Evolutionary conservation across 1,284 basidiomycete species (phyloP), one percentile per base, ranked within the genome.

Genomic region (Ganoderma lucidum): DNA sequence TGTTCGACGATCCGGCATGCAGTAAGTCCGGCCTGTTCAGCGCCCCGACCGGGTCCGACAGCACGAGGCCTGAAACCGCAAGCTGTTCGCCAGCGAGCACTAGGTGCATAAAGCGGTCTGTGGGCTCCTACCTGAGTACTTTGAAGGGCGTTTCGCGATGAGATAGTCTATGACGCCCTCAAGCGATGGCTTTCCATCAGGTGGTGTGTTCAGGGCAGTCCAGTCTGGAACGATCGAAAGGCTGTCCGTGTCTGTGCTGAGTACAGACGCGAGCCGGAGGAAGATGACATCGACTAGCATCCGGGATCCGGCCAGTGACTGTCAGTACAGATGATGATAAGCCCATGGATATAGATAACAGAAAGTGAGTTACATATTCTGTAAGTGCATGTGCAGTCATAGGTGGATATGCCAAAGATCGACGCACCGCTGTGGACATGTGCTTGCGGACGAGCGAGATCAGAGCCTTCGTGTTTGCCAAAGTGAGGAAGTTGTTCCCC

Each of bases 21-120:
- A 45, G 58, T 51, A 68, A 41, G 32, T 68, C 67, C n/a, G 67
- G 67, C 35, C 67, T 53, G 53, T 61, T 68, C 59, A 68, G 67
- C 51, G 67, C 67, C 51, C 67, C 67, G 51, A 68, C 63, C 14
- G 67, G 67, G 51, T 68, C 67, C 59, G 67, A 68, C n/a, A 68
- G 60, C 14, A 68, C 55, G 37, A 68, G 63, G 14, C 67, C 67
- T 68, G 67, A 51, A 32, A 32, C 42, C 35, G 19, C 19, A 39
- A 23, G 35, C 8, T 59, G 56, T 39, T 59, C 35, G 15, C 9
- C 17, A 23, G 56, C n/a, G 17, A n/a, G 35, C 35, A 59, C 56
- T 59, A 59, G n/a, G 17, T 35, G 9, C 32, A 59, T 59, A 9
- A 37, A 39, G 56, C 35, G 9, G 32, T 30, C 56, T 59, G 17